These are phyloP conservation scores for Citrus glauca DNA, from an alignment of 345 rosid genomes.

Conservation along the genomic window DNA sequence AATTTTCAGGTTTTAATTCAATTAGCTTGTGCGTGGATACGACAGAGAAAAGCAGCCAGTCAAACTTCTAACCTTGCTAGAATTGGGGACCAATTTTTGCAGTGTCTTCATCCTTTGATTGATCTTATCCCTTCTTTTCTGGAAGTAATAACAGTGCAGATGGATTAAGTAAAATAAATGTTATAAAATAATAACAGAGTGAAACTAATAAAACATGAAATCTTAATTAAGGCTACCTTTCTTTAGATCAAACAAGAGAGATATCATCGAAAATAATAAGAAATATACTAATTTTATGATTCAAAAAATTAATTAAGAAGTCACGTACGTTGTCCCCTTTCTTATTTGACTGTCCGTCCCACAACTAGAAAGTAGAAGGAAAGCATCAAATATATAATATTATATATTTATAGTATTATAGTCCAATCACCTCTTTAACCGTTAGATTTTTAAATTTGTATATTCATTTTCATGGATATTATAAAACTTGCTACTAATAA, in stretches of 20 bases:
- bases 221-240: background rate
- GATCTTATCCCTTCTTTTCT: slow-evolving; percentile 98
- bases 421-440: too few relatives aligned
- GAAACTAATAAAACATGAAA: background rate
- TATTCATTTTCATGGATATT: background rate
- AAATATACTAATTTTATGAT: too few relatives aligned
- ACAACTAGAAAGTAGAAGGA: background rate
- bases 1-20: background rate
- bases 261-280: background rate
- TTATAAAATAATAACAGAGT: background rate
- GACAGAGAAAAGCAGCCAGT: background rate
- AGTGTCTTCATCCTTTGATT: slow-evolving; percentile 95
- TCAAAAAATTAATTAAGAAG: background rate
- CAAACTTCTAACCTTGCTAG: slow-evolving; percentile 67
- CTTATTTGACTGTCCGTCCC: background rate
- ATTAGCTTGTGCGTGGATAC: background rate
- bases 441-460: too few relatives aligned
- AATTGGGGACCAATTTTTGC: slow-evolving; percentile 95
- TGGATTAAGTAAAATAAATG: background rate
- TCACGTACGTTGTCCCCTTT: background rate
- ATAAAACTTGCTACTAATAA: too few relatives aligned
- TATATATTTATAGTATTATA: too few relatives aligned
- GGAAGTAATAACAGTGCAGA: slow-evolving; percentile 7
- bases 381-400: too few relatives aligned
- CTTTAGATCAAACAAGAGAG: background rate